Base-by-base conservation (phyloP, 345 rosid genomes). In the Brassica cretica region DNA sequence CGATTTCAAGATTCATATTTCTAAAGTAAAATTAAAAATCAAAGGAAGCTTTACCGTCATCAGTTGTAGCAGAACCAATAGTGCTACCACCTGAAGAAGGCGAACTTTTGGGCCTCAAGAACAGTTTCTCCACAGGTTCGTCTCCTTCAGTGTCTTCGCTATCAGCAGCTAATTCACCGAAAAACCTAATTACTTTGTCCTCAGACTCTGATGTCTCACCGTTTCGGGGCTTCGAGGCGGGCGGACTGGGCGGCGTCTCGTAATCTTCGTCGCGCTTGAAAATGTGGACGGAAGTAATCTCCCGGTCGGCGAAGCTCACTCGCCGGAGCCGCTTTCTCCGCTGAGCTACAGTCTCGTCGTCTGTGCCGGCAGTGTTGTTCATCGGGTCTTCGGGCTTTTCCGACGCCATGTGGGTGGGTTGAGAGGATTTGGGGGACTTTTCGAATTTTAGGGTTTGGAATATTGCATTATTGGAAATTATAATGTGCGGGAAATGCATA, bases 221-320 rank as follows among this genome's bases (percentile, higher is more conserved):
- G 58, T 68, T 77, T 19, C 62, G 70, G 53, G 30, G 76, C 59
- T 80, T 76, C 44, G 71, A 63, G 41, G 74, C 74, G 37, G 87
- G 73, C 44, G 82, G 62, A 12, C 82, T 84, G 0, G 88, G 91
- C 41, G 91, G 93, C 33, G 89, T 92, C 82, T 89, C 97, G 82
- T 72, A 83, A 67, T 95, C 98, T 64, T 95, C 98, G 83, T 95
- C 99, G 30, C 96, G 92, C 49, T 91, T 87, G 83, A 91, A 95
- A 53, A 95, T 84, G 84, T 93, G 96, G 68, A 93, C 88, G 69
- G 98, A 90, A 15, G 99, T 93, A 64, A 95, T 89, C 77, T 95
- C 98, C 11, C 89, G 85, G 85, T 95, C 97, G 15, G 96, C 99
- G 69, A 95, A 95, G 88, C 99, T 95, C 74, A 95, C 99, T 58